phyloP scores from a whole-genome alignment of 768 basidiomycete genomes.

The Boletellus ananiceps region DNA sequence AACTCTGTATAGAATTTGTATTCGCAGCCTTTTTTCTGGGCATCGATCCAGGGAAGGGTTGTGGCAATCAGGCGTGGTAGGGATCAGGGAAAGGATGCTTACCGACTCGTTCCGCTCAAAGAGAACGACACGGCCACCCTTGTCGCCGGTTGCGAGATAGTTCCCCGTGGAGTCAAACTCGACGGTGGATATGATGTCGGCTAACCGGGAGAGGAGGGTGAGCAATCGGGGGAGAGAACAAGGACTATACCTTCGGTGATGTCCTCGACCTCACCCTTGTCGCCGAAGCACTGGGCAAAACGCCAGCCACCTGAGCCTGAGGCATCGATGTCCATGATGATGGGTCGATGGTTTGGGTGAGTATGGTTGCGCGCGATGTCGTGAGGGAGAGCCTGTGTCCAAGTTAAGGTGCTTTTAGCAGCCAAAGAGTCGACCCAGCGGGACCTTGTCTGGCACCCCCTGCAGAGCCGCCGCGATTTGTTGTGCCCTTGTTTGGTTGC shows the following conservation, averaged over 20 bases:
- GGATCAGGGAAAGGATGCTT: conserved; percentile 26
- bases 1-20: conserved; percentile 99
- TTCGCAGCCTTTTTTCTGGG: conserved; percentile 98
- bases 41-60: conserved; percentile 16
- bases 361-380: conserved; percentile 9
- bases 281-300: conserved; percentile 99
- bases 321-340: conserved; percentile 79
- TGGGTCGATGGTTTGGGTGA: not conserved
- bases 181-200: conserved; percentile 99
- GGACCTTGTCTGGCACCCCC: conserved; percentile 16
- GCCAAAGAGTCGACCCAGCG: conserved; percentile 18
- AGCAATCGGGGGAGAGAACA: conserved; percentile 10
- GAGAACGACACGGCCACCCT: conserved; percentile 96
- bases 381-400: conserved; percentile 6
- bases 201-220: conserved; percentile 40
- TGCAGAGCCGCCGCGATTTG: conserved; percentile 20
- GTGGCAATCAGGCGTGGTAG: conserved; percentile 26
- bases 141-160: conserved; percentile 99
- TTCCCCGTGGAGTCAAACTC: conserved; percentile 99
- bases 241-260: conserved; percentile 84
- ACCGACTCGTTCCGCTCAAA: conserved; percentile 99
- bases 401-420: conserved; percentile 6
- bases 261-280: conserved; percentile 99
- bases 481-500: conserved; percentile 31
- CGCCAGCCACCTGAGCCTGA: conserved; percentile 88